Conservation (phyloP, 2,329 filamentous ascomycete species). For the Harringtonia lauricola region DNA sequence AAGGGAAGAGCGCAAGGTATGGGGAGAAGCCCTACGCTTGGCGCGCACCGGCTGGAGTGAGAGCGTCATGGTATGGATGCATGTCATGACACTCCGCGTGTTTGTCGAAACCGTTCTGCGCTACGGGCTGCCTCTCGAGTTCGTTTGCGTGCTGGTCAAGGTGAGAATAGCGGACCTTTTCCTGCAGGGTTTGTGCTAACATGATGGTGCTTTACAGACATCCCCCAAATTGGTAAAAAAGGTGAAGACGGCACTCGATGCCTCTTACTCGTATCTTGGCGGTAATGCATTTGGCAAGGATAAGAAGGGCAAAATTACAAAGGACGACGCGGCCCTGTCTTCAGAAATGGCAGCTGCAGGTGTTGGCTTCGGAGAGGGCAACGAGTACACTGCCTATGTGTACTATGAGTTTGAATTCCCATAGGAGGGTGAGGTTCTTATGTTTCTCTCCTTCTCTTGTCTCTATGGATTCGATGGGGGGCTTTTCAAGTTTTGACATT, state of each 20-base stretch:
- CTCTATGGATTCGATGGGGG: neutral
- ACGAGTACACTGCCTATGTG: constrained; percentile 91
- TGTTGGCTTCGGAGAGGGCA: constrained; percentile 54
- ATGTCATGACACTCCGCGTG: constrained; percentile 79
- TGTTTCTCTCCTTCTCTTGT: neutral
- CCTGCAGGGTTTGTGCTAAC: constrained; percentile 8
- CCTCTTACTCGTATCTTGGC: constrained; percentile 79
- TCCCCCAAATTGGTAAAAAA: constrained; percentile 74
- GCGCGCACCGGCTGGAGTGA: constrained; percentile 92
- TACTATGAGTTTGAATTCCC: constrained; percentile 89
- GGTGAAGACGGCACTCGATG: constrained; percentile 67
- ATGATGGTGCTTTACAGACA: constrained; percentile 41
- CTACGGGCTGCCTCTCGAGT: constrained; percentile 86
- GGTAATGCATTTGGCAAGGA: constrained; percentile 90
- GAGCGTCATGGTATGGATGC: constrained; percentile 90
- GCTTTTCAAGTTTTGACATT: too few species aligned
- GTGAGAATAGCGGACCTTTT: constrained; percentile 36
- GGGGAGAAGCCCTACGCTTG: constrained; percentile 81
- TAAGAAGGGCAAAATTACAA: constrained; percentile 84
- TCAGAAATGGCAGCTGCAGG: constrained; percentile 76
- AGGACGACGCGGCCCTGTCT: constrained; percentile 71
- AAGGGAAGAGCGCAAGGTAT: constrained; percentile 81
- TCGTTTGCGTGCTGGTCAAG: constrained; percentile 74
- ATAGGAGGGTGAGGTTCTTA: constrained; percentile 11
- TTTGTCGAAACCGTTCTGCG: constrained; percentile 98